Evolutionary conservation across 345 rosid genomes (phyloP).

Genomic region (Stellera chamaejasme): DNA sequence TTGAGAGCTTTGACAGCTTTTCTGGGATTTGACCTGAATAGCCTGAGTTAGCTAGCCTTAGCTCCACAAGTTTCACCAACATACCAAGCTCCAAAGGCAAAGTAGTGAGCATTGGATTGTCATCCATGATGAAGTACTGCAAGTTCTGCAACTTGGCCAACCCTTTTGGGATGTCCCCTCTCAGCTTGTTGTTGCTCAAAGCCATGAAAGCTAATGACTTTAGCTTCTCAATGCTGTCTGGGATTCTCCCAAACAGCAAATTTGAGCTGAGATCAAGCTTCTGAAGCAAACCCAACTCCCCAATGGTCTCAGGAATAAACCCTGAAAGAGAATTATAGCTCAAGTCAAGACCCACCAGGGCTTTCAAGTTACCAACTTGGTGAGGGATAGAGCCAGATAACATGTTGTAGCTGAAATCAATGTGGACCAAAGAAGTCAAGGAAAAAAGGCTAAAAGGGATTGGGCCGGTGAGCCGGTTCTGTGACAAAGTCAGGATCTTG

Average conservation of each 20-base stretch:
- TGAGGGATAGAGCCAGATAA: constrained; percentile 52
- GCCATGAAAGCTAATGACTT: constrained; percentile 55
- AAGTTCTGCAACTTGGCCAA: constrained; percentile 46
- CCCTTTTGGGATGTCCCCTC: constrained; percentile 53
- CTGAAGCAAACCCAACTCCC: constrained; percentile 61
- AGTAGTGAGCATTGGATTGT: constrained; percentile 59
- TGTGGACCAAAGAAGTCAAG: constrained; percentile 44
- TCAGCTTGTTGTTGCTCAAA: constrained; percentile 58
- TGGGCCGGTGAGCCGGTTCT: constrained; percentile 52
- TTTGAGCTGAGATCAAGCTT: constrained; percentile 89
- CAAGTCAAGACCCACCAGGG: constrained; percentile 64
- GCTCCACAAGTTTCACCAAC: constrained; percentile 59
- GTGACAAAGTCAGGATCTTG: constrained; percentile 70
- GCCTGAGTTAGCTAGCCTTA: constrained; percentile 70
- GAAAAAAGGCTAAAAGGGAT: constrained; percentile 42
- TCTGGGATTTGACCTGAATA: constrained; percentile 60
- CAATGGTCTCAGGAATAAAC: constrained; percentile 45
- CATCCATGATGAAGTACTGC: constrained; percentile 84
- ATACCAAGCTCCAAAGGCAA: constrained; percentile 56
- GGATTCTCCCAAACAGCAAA: constrained; percentile 45
- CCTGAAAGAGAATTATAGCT: constrained; percentile 68
- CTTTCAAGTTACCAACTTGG: constrained; percentile 49
- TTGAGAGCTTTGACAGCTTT: constrained; percentile 41
- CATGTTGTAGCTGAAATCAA: constrained; percentile 73
- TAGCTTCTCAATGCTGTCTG: constrained; percentile 47